Evolutionary conservation across 176 grass and related monocot genomes (phyloP).

Genomic region (Secale cereale): DNA sequence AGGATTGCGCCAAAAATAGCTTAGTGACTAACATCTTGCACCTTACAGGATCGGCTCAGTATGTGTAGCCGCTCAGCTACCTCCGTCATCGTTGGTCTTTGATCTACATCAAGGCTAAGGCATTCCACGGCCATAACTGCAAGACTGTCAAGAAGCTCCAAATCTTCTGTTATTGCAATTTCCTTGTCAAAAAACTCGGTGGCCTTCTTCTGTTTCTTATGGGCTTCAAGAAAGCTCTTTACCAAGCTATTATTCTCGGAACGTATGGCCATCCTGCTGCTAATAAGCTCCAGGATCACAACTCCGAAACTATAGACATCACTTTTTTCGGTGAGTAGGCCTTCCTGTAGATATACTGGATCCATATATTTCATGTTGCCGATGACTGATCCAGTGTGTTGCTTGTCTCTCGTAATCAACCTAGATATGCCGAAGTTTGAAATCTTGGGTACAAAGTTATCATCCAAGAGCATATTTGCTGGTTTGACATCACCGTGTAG

Average conservation of each 20-base stretch:
- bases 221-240: background rate
- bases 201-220: background rate
- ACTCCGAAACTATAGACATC: background rate
- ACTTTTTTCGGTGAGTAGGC: background rate
- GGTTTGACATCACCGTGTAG: background rate
- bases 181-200: background rate
- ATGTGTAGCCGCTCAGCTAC: background rate
- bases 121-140: background rate
- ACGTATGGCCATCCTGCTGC: background rate
- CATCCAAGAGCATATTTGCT: background rate
- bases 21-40: background rate
- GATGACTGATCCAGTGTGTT: background rate
- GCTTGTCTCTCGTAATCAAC: background rate
- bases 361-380: background rate
- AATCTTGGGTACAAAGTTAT: background rate
- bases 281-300: background rate
- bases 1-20: too few species aligned
- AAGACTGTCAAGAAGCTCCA: background rate
- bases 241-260: background rate
- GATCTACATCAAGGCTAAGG: background rate
- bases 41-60: background rate
- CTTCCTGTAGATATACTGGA: background rate
- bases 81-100: background rate
- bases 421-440: background rate
- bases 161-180: background rate